Evolutionary conservation across 2,329 filamentous ascomycete species (phyloP), one percentile per base, ranked within the genome.

Genomic region (Arthrobotrys entomopaga): DNA sequence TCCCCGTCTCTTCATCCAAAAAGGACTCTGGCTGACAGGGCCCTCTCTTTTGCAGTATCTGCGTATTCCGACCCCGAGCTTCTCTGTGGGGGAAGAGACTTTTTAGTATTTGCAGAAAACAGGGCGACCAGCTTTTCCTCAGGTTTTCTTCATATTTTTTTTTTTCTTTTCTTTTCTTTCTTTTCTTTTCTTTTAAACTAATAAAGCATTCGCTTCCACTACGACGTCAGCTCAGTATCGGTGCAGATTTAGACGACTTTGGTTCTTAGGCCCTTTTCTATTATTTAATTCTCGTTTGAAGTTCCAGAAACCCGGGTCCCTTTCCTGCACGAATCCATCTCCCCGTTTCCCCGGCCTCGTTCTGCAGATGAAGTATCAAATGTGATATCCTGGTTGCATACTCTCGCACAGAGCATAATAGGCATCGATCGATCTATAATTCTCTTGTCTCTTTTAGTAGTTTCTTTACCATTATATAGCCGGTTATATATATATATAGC

Each of bases 221-320:
- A 59, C 40, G 52, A 61, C 60, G 61, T 73, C 61, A 64, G 60
- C 49, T 52, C 42, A 13, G 20, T 26, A 26, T 20, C 2, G 42
- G 42, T n/a, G 42, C 15, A 19, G 13, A 15, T 46, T 46, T n/a
- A 19, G 13, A 46, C 38, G 52, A 29, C n/a, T 38, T n/a, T 38
- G 13, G 16, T 40, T 54, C 24, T 24, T 16, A 4, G 5, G 8
- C 6, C 6, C 19, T 16, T 19, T 29, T 49, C 3, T 40, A 40
- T 56, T 16, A 19, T n/a, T 22, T 11, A 22, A 5, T 19, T 49
- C 46, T 59, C 13, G 24, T 4, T 46, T 59, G 40, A 42, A 20
- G 59, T 74, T 67, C 70, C 70, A 49, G 38, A 46, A 74, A 74
- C 70, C 70, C 63, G 70, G 70, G 61, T 66, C 29, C 26, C 48